A percentile compares a stretch with the other conserved stretches of the same genome.
phyloP scores from a whole-genome alignment of 1,139 yeast species.

The Candida freyschussii region DNA sequence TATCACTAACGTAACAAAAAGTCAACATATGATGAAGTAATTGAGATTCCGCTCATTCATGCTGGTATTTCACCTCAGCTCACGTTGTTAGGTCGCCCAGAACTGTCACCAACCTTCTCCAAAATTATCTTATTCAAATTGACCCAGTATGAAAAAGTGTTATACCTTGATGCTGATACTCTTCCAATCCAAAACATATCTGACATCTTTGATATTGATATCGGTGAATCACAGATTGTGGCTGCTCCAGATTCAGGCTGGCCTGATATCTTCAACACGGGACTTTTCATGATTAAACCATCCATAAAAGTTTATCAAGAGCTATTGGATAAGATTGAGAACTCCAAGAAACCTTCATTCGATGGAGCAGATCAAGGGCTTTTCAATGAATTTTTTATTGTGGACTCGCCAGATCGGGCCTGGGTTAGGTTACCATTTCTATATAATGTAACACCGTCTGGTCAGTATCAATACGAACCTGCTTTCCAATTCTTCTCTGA shows the following conservation, averaged over 20 bases:
- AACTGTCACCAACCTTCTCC: slow-evolving; percentile 64
- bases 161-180: slow-evolving; percentile 82
- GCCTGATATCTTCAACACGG: slow-evolving; percentile 94
- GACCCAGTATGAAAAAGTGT: slow-evolving; percentile 51
- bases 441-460: slow-evolving; percentile 80
- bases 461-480: slow-evolving; percentile 80
- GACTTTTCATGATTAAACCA: slow-evolving; percentile 71
- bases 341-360: slow-evolving; percentile 44
- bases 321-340: slow-evolving; percentile 36
- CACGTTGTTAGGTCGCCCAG: slow-evolving; percentile 60
- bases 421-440: slow-evolving; percentile 77
- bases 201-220: slow-evolving; percentile 33
- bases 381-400: slow-evolving; percentile 72
- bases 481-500: slow-evolving; percentile 60
- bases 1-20: slow-evolving; percentile 5
- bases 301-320: slow-evolving; percentile 39
- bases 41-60: slow-evolving; percentile 29
- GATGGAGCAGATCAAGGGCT: slow-evolving; percentile 98
- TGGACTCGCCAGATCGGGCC: slow-evolving; percentile 13
- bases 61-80: slow-evolving; percentile 32
- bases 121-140: slow-evolving; percentile 73
- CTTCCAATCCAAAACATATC: slow-evolving; percentile 50
- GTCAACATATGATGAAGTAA: slow-evolving; percentile 29
- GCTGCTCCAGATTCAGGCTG: slow-evolving; percentile 96
- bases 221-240: slow-evolving; percentile 29